Evolutionary conservation across 2,329 filamentous ascomycete species (phyloP), one percentile per base, ranked within the genome.

Genomic region (Fusarium piperis): DNA sequence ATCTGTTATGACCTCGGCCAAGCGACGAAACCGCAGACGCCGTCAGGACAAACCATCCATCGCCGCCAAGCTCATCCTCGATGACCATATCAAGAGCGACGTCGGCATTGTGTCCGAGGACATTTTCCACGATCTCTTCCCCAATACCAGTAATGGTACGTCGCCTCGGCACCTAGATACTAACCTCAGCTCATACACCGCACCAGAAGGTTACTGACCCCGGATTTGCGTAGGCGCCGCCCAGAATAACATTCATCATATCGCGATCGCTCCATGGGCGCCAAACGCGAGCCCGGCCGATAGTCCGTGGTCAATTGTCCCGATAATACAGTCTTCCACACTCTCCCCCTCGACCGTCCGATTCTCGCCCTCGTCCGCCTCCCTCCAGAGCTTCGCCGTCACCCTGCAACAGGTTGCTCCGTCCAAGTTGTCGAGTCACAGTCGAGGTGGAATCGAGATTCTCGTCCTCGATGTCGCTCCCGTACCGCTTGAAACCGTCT

Each of bases 21-120:
- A 80, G 74, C 85, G 83, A 77, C 83, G 83, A 65, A 83, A 83
- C 62, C 83, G 88, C 64, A 84, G 89, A 70, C 85, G 89, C 57
- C 84, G 88, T 61, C 85, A 89, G 73, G 90, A 96, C 80, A 94
- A 93, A 80, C 88, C 92, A 9, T 88, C 95, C 46, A 87, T 97
- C 65, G 88, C 93, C 65, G 95, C 94, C 63, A 91, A 93, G 64
- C 86, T 98, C 57, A 88, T 97, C 38, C 89, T 98, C 63, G 94
- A 97, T 81, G 93, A 94, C 78, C 92, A 93, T 80, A 87, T 97
- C 76, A 93, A 92, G 82, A 94, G 93, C 59, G 94, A 97, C 78
- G 88, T 95, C 68, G 96, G 94, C 70, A 89, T 96, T 71, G 82
- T 98, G 59, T 97, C 95, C 13, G 92, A 94, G 76, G 94, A 97